Evolutionary conservation across 192 early-diverging fungal genomes (phyloP), one percentile per base, ranked within the genome.

Genomic region (Cladochytrium replicatum): DNA sequence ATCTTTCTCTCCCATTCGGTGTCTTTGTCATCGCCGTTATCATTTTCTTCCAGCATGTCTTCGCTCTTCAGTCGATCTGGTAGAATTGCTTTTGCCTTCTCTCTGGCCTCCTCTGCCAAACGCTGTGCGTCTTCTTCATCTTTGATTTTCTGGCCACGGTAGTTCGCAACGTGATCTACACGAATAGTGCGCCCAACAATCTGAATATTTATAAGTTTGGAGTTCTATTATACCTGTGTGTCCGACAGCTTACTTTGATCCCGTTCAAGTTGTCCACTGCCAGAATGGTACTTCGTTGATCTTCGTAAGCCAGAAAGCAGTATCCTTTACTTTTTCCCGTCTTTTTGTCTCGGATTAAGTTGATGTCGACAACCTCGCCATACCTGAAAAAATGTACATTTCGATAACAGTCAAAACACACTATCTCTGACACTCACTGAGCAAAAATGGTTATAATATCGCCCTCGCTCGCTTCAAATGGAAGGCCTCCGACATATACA

Each of bases 251-350:
- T 23, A 69, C 58, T 59, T 67, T 41, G 6, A 64, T 64, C 4
- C 91, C 91, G 60, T 91, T 91, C 28, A 98, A 73, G 63, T 98
- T 98, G 66, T 98, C 94, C 3, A 98, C 94, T 0, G 91, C 88
- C 29, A 98, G 68, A 0, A 91, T 63, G 2, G 92, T 96, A 44
- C 80, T 84, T 43, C 86, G 61, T 58, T 97, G 91, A 72, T 96
- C 91, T 54, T 91, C 84, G 66, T 91, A 96, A 53, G 87, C 85
- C 15, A 96, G 48, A 57, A 96, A 96, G 4, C 72, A 80, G 66
- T 77, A 93, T 3, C 93, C 93, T 41, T 81, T 85, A 34, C 81
- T 76, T 54, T 85, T 82, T 21, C 91, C 91, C 1, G 91, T 90
- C 25, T 86, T 75, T 58, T 84, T 81, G 63, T 96, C 86, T 19